phyloP scores from a whole-genome alignment of 331 rosid species.

The Rhamnella rubrinervis region DNA sequence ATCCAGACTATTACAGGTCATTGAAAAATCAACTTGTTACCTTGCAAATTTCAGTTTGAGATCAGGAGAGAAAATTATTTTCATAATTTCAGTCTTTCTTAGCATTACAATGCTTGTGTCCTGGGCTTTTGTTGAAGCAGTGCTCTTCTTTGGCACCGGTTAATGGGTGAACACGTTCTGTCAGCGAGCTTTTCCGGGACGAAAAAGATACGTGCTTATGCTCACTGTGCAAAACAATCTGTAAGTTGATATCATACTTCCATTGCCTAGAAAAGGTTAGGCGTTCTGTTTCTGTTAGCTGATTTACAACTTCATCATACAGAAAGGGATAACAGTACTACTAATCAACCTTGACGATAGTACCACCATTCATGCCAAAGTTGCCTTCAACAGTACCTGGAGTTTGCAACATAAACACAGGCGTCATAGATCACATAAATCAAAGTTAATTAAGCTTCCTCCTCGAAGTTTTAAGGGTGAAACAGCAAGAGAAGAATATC shows the following conservation, averaged over 20 bases:
- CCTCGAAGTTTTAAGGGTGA: constrained; percentile 19
- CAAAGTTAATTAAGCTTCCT: constrained; percentile 25
- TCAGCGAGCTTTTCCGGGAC: constrained; percentile 64
- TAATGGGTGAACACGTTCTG: constrained; percentile 79
- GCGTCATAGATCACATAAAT: constrained; percentile 16
- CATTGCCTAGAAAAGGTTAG: neutral
- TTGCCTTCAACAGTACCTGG: constrained; percentile 30
- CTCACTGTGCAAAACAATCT: constrained; percentile 88
- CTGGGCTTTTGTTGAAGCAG: constrained; percentile 41
- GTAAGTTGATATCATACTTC: constrained; percentile 43
- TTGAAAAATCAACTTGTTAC: neutral
- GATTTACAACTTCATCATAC: constrained; percentile 30
- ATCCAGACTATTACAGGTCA: constrained; percentile 95
- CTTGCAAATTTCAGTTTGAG: neutral
- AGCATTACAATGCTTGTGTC: neutral
- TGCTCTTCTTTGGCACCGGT: constrained; percentile 89
- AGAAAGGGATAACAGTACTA: constrained; percentile 77
- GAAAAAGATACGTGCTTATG: constrained; percentile 62
- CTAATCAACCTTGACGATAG: constrained; percentile 64
- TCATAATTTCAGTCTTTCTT: neutral
- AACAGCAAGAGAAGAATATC: constrained; percentile 71
- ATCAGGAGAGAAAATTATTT: neutral
- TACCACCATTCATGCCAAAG: constrained; percentile 41
- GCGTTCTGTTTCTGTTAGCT: constrained; percentile 17
- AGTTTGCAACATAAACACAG: constrained; percentile 36